Evolutionary conservation across 176 grass and related monocot genomes (phyloP), one percentile per base, ranked within the genome.

Genomic region (Stipa capillata): DNA sequence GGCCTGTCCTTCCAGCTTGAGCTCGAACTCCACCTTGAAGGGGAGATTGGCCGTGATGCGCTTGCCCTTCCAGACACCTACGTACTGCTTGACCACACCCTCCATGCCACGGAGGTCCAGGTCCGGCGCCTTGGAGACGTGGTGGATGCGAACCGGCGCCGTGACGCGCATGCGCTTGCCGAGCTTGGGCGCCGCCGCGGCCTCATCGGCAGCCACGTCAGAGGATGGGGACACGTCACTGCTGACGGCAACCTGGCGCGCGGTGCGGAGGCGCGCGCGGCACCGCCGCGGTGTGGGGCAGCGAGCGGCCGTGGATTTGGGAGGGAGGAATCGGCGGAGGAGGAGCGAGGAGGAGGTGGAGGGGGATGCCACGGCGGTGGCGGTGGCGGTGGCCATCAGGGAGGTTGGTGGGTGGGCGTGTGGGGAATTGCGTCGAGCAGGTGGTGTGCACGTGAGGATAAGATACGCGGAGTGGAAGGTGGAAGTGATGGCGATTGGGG

Each of bases 11-110:
- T 91, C 90, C 7, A 93, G 51, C 64, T 44, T 63, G 64, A 99
- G 33, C 25, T 90, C 69, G 59, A 99, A 95, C 53, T 89, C 92
- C 66, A 99, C 88, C 73, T 85, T 89, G 76, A 93, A 99, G 3
- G 92, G 96, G 20, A 94, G 84, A 81, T 84, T 99, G 16, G 92
- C 74, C 23, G 87, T 91, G 77, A 99, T 59, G 43, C 96, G 85
- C 74, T 95, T 99, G 51, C 92, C 92, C 83, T 93, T 99, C 90
- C 90, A 91, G 24, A 99, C 52, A 59, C 63, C 92, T 12, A 89
- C 74, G 54, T 99, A 91, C 74, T 95, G 90, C 69, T 91, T 93
- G 78, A 99, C 88, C 43, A 81, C 87, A 32, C 96, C 96, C 60
- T 99, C 92, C 85, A 84, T 70, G 56, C 96, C 96, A 7, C 79